A percentile compares a stretch with the other conserved stretches of the same genome.
Evolutionary conservation across 2,329 filamentous ascomycete genomes (phyloP).

Genomic region (Pseudogymnoascus sp.): DNA sequence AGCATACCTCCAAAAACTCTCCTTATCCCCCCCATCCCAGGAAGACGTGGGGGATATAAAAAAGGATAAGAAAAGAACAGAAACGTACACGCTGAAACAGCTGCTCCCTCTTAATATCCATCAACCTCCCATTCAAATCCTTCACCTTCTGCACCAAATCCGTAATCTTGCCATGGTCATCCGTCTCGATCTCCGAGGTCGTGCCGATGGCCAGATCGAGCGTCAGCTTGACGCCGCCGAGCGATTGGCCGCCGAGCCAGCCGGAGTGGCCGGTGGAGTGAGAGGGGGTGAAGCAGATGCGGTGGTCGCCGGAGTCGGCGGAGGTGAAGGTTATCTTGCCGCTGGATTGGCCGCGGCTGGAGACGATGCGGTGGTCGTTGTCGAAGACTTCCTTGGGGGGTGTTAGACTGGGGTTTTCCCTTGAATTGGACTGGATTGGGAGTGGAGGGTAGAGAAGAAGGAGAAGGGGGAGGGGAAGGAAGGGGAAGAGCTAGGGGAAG

Average conservation of each 20-base stretch:
- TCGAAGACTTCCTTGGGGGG: slow-evolving; percentile 75
- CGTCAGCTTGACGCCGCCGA: slow-evolving; percentile 73
- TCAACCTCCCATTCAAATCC: slow-evolving; percentile 79
- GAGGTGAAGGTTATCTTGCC: slow-evolving; percentile 95
- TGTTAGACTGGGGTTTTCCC: slow-evolving; percentile 9
- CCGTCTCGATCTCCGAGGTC: slow-evolving; percentile 86
- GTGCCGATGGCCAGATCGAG: slow-evolving; percentile 92
- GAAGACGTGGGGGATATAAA: no score
- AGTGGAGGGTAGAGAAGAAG: neutral
- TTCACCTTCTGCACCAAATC: slow-evolving; percentile 82
- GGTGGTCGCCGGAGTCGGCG: slow-evolving; percentile 90
- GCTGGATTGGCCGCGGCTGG: slow-evolving; percentile 64
- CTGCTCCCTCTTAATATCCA: slow-evolving; percentile 89
- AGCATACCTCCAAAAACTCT: slow-evolving; percentile 6
- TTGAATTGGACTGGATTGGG: no score
- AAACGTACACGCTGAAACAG: slow-evolving; percentile 85
- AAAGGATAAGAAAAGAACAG: no score
- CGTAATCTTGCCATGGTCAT: slow-evolving; percentile 85
- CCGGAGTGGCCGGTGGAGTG: slow-evolving; percentile 60
- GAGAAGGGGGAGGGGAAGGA: neutral
- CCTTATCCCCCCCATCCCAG: no score
- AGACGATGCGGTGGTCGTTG: slow-evolving; percentile 93
- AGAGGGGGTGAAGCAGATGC: slow-evolving; percentile 84
- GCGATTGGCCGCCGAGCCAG: slow-evolving; percentile 61
- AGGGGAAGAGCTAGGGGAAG: neutral